Evolutionary conservation across 768 basidiomycete species (phyloP).

Genomic region (Stropharia rugosoannulata): DNA sequence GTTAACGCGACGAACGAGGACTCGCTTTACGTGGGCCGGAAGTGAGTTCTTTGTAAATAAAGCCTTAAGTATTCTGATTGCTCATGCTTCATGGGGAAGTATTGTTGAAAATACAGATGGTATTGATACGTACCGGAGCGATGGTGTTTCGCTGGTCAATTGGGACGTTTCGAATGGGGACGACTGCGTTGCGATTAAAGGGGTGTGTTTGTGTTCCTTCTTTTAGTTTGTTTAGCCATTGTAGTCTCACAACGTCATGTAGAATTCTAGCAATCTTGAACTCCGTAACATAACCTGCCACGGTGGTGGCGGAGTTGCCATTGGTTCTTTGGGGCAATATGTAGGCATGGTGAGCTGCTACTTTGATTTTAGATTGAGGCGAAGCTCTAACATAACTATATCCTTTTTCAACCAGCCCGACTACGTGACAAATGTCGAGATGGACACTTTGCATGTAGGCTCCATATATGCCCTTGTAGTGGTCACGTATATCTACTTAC

Average conservation of each 20-base stretch:
- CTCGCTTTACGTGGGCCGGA: slow-evolving; percentile 45
- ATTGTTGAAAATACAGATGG: slow-evolving; percentile 60
- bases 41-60: slow-evolving; percentile 29
- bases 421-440: slow-evolving; percentile 47
- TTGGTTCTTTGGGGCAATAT: slow-evolving; percentile 61
- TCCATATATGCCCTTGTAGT: not conserved
- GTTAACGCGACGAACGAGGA: slow-evolving; percentile 59
- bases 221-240: not conserved
- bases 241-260: not conserved
- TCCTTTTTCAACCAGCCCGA: slow-evolving; percentile 46
- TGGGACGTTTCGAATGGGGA: slow-evolving; percentile 66
- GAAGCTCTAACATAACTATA: not conserved
- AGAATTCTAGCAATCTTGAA: slow-evolving; percentile 57
- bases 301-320: slow-evolving; percentile 62
- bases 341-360: slow-evolving; percentile 38
- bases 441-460: slow-evolving; percentile 44
- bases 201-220: slow-evolving; percentile 33
- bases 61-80: too few relatives aligned
- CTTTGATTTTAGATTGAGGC: not conserved
- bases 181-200: slow-evolving; percentile 63
- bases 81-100: not conserved
- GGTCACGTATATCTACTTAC: not conserved
- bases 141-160: slow-evolving; percentile 45
- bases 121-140: slow-evolving; percentile 54
- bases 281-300: slow-evolving; percentile 50